Base-by-base conservation (phyloP, 805 yeast genomes). In the Suhomyces sp. region DNA sequence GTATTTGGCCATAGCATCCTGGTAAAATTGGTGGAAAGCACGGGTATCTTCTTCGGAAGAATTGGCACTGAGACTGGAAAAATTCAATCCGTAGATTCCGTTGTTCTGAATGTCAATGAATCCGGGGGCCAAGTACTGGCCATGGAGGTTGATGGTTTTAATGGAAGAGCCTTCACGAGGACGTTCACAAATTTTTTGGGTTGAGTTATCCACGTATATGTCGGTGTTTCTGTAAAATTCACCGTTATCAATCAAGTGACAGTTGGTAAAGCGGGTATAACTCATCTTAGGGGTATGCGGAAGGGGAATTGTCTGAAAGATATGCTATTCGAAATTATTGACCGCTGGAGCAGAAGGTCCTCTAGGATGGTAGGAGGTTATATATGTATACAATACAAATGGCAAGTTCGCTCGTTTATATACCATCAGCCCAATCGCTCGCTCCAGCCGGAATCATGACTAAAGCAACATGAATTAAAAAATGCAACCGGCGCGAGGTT, bases 21-120 rank as follows among this genome's bases (percentile, higher is more conserved):
- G 61, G 58, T 78, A 79, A 45, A 72, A 70, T 22, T 61, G 56
- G 38, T 64, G 60, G 58, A 74, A 81, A 19, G 54, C 57, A 19
- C 53, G 56, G 29, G 71, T 57, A 29, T 73, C 76, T 15, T 66
- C 59, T 10, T 60, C 69, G n/a, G 71, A 54, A 5, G 72, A 65
- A 41, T 59, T 52, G 6, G 61, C 57, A 53, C 68, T 69, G 45
- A 72, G 61, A 45, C 68, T 65, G 12, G 82, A 75, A 62, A 77
- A 82, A 55, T 82, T 83, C 56, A 81, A 68, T 2, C 86, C 86
- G 55, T 74, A 82, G 52, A 82, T 74, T 9, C 86, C 86, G 57
- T 82, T 82, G 54, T 81, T 79, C 63, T 82, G 86, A 56, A 79
- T 74, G 60, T 82, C 86, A 10, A 82, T 66, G 60, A 76, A 80